These are phyloP conservation scores for Pelargonium nanum DNA, from an alignment of 345 rosid genomes.

Conservation along the genomic window DNA sequence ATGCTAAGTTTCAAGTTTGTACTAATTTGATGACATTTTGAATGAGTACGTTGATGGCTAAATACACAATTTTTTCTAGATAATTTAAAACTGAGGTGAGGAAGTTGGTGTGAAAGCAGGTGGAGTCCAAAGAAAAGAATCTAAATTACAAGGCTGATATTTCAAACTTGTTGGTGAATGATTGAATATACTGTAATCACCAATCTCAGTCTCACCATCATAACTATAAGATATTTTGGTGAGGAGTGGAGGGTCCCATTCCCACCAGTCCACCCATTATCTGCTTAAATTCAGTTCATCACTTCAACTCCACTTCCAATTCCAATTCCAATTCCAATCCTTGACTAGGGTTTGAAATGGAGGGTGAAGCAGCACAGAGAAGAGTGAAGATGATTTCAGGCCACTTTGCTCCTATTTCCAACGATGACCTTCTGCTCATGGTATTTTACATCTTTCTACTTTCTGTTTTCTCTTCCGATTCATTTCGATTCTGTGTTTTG, in stretches of 20 bases:
- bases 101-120: too few relatives aligned
- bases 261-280: neutral
- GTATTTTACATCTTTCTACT: conserved; percentile 23
- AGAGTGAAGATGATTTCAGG: conserved; percentile 51
- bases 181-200: neutral
- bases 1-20: too few relatives aligned
- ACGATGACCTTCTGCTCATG: conserved; percentile 42
- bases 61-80: too few relatives aligned
- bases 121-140: too few relatives aligned
- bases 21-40: too few relatives aligned
- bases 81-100: too few relatives aligned
- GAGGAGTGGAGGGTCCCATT: neutral
- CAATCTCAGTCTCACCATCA: too few relatives aligned
- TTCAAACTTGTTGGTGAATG: too few relatives aligned
- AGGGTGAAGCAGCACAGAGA: conserved; percentile 42
- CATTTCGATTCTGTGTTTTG: neutral
- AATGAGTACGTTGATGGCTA: too few relatives aligned
- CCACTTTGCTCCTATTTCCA: conserved; percentile 36
- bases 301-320: neutral
- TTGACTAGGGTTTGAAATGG: too few relatives aligned
- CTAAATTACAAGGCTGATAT: too few relatives aligned
- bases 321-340: too few relatives aligned
- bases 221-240: neutral
- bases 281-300: neutral
- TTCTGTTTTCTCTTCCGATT: neutral